Percentiles rank a stretch among this genome's conserved stretches.
Conservation (phyloP, 768 basidiomycete genomes). For the Trametes maxima region DNA sequence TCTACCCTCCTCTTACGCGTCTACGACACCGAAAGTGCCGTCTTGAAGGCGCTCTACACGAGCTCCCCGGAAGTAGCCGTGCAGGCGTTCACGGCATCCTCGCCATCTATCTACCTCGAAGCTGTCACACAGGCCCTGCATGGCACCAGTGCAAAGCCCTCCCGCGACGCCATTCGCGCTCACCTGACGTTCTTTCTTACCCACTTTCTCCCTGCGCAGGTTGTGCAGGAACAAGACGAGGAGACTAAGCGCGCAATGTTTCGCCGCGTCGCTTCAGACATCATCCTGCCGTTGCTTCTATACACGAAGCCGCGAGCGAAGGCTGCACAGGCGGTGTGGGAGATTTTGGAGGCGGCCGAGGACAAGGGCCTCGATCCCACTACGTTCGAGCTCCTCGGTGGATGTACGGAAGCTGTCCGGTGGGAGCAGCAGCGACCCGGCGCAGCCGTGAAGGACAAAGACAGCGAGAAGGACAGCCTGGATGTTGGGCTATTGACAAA, state of each 20-base stretch:
- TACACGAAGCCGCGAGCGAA: conserved; percentile 73
- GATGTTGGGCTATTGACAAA: conserved; percentile 46
- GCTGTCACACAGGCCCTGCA: conserved; percentile 43
- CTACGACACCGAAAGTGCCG: conserved; percentile 59
- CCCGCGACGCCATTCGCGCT: conserved; percentile 52
- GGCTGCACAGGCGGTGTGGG: conserved; percentile 72
- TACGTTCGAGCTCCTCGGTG: conserved; percentile 51
- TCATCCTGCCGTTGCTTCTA: conserved; percentile 75
- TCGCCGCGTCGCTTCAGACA: conserved; percentile 45
- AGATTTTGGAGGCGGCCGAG: conserved; percentile 49
- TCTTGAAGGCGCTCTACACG: conserved; percentile 71
- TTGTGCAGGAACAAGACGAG: conserved; percentile 10
- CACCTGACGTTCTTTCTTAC: conserved; percentile 60
- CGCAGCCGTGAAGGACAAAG: conserved; percentile 33
- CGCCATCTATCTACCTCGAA: conserved; percentile 44
- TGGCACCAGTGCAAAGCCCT: conserved; percentile 44
- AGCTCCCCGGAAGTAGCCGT: conserved; percentile 44
- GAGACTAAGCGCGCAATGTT: conserved; percentile 14
- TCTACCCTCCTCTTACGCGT: conserved; percentile 69
- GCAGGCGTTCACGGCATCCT: background rate
- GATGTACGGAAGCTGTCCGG: conserved; percentile 52
- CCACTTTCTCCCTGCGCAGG: conserved; percentile 42
- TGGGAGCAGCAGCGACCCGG: conserved; percentile 37
- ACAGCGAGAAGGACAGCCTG: conserved; percentile 27
- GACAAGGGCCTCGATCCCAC: conserved; percentile 15